Evolutionary conservation across 208 protist species (phyloP), one percentile per base, ranked within the genome.

Genomic region (Wallacemonas sp.): DNA sequence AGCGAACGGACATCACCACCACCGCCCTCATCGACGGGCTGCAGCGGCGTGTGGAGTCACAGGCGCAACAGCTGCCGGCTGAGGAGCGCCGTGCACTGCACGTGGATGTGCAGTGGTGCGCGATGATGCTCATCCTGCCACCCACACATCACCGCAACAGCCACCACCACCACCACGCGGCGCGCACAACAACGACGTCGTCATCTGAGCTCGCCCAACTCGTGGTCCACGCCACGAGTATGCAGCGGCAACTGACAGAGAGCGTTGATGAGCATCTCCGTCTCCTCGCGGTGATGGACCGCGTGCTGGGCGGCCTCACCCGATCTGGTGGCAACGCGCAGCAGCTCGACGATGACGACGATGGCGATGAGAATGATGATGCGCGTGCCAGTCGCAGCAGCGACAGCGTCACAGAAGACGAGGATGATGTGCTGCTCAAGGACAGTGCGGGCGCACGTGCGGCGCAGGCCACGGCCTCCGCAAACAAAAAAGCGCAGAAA

Each of bases 211-310:
- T 55, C 24, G 8, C 26, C 9, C 21, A 32, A 2, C 12, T 58
- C 29, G 4, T 58, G 12, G 2, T 16, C 3, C 32, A 58, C 52
- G 52, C 52, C n/a, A 27, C 52, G 2, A 16, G 52, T 30, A 58
- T 58, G 52, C 32, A 33, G 16, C n/a, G n/a, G 2, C 52, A 21
- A 3, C 52, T 58, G 14, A 4, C 29, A 4, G 47, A 61, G 3
- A 55, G 26, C n/a, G 64, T 52, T 21, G 48, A 54, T 11, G 46
- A 24, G 41, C 26, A 47, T 21, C 16, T 70, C 14, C 55, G 43
- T 1, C 58, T 63, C 8, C 65, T 70, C 6, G 44, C 21, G 27
- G 43, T 57, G 21, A 17, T 70, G 24, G 65, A 70, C 30, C 65
- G 44, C 46, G 38, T 64, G 4, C 65, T 70, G 26, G 38, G 39